Percentiles rank a stretch among this genome's conserved stretches.
phyloP scores from a whole-genome alignment of 768 basidiomycete genomes.

The Tylopilus vinaceipallidus region DNA sequence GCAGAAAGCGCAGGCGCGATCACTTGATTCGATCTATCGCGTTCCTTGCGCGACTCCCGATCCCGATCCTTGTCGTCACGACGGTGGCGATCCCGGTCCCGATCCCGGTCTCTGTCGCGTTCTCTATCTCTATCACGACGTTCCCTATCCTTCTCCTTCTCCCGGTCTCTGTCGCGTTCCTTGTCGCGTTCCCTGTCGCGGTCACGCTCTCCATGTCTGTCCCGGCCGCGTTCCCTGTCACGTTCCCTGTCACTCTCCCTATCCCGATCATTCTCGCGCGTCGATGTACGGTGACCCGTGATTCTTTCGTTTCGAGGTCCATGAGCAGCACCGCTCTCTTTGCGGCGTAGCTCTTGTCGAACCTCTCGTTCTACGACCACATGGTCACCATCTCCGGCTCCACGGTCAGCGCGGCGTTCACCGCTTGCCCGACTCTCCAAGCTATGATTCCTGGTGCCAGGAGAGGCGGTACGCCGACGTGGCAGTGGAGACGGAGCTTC shows the following conservation, averaged over 20 bases:
- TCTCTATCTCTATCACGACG: constrained; percentile 45
- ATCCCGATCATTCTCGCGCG: constrained; percentile 36
- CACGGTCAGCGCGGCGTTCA: constrained; percentile 58
- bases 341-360: constrained; percentile 43
- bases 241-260: constrained; percentile 46
- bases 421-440: constrained; percentile 71
- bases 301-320: constrained; percentile 51
- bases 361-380: constrained; percentile 50
- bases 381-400: constrained; percentile 41
- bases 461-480: constrained; percentile 63
- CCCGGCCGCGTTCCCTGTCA: constrained; percentile 47
- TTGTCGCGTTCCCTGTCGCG: constrained; percentile 47
- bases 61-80: constrained; percentile 66
- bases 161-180: constrained; percentile 36
- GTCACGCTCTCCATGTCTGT: constrained; percentile 46
- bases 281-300: constrained; percentile 39
- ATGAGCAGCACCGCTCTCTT: constrained; percentile 49
- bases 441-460: constrained; percentile 65
- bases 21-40: constrained; percentile 42
- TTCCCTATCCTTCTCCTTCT: constrained; percentile 40
- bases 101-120: constrained; percentile 46
- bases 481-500: constrained; percentile 51
- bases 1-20: constrained; percentile 31
- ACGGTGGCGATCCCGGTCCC: constrained; percentile 47
- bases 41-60: constrained; percentile 59